Evolutionary conservation across 345 rosid species (phyloP).

Genomic region (Pelargonium nanum): DNA sequence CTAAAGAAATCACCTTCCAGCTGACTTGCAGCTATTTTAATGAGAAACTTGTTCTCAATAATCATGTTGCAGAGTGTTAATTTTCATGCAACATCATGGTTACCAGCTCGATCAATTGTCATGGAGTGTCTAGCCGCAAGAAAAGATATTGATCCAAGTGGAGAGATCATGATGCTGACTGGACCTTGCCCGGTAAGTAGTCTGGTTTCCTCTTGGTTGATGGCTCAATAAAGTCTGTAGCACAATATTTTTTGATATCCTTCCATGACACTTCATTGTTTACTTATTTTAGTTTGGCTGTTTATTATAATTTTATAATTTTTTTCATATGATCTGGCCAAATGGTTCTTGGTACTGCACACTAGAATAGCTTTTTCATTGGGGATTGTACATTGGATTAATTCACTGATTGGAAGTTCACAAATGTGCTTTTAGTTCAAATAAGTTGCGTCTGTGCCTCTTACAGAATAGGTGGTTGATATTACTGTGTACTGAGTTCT

Average conservation of each 20-base stretch:
- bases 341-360: neutral
- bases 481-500: neutral
- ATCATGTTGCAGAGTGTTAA: constrained; percentile 20
- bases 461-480: neutral
- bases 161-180: constrained; percentile 23
- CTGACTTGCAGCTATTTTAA: neutral
- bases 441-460: neutral
- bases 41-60: neutral
- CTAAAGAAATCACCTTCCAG: neutral
- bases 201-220: neutral
- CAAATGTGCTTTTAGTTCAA: neutral
- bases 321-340: neutral
- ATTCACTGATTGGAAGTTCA: neutral
- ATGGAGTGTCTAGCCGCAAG: constrained; percentile 22
- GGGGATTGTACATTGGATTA: neutral
- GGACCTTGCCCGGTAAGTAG: constrained; percentile 30
- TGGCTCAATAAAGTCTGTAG: neutral
- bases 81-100: constrained; percentile 29
- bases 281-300: neutral
- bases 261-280: too few relatives aligned
- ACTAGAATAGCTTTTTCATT: neutral
- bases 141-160: constrained; percentile 12
- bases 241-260: neutral
- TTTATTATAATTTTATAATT: too few relatives aligned
- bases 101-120: constrained; percentile 29